Evolutionary conservation across 371 early-diverging fungal genomes (phyloP).

Genomic region (Gilbertella persicaria): DNA sequence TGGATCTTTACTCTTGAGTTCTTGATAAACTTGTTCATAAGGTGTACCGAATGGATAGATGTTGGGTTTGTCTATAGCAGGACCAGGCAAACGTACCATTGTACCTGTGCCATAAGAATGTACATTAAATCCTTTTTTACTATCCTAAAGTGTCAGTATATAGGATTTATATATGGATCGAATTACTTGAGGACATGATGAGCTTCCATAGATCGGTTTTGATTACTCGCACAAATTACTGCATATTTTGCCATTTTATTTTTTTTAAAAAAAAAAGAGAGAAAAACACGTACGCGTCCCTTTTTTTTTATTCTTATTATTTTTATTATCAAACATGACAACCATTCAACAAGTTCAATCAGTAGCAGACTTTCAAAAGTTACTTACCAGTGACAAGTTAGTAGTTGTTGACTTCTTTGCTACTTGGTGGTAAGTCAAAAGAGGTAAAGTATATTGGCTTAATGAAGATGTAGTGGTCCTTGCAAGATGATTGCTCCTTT

Average conservation of each 20-base stretch:
- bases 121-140: slow-evolving; percentile 78
- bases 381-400: slow-evolving; percentile 33
- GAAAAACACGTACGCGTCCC: background rate
- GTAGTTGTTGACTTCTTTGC: slow-evolving; percentile 63
- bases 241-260: slow-evolving; percentile 84
- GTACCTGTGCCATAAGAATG: slow-evolving; percentile 90
- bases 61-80: slow-evolving; percentile 85
- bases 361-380: slow-evolving; percentile 35
- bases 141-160: slow-evolving; percentile 19
- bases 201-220: slow-evolving; percentile 97
- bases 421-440: slow-evolving; percentile 54
- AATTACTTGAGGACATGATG: slow-evolving; percentile 84
- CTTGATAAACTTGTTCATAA: slow-evolving; percentile 87
- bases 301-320: slow-evolving; percentile 1
- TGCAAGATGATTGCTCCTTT: slow-evolving; percentile 64
- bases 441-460: slow-evolving; percentile 49
- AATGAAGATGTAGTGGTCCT: slow-evolving; percentile 43
- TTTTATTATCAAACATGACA: slow-evolving; percentile 11
- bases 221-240: slow-evolving; percentile 96
- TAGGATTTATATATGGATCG: background rate
- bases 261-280: background rate
- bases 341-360: slow-evolving; percentile 27
- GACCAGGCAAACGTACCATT: slow-evolving; percentile 93
- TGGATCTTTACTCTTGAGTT: slow-evolving; percentile 75
- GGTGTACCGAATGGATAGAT: slow-evolving; percentile 92